phyloP scores from a whole-genome alignment of 345 rosid species.

The Brassica nigra region DNA sequence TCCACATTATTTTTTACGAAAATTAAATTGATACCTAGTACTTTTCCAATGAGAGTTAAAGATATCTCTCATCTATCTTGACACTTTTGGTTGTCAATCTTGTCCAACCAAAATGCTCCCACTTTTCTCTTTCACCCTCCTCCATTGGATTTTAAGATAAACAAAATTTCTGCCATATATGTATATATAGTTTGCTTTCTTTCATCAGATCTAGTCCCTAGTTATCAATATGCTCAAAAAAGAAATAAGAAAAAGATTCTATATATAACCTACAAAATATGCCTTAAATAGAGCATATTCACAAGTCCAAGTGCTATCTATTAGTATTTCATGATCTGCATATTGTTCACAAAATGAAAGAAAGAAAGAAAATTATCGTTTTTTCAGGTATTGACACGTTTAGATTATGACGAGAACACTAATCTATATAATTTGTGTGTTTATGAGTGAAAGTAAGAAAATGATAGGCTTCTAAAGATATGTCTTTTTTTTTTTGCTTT shows the following conservation, averaged over 20 bases:
- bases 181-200: conserved; percentile 15
- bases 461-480: conserved; percentile 28
- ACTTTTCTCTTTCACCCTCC: conserved; percentile 40
- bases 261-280: conserved; percentile 26
- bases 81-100: neutral
- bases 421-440: neutral
- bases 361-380: neutral
- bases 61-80: conserved; percentile 7
- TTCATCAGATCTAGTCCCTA: conserved; percentile 34
- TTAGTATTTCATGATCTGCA: conserved; percentile 16
- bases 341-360: conserved; percentile 9
- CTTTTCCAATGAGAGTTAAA: conserved; percentile 37
- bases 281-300: conserved; percentile 36
- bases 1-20: neutral
- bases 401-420: conserved; percentile 20
- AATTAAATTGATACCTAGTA: conserved; percentile 40
- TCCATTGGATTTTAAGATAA: conserved; percentile 31
- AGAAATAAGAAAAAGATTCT: conserved; percentile 23
- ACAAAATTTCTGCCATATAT: conserved; percentile 1
- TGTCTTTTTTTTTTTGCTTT: conserved; percentile 9
- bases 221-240: conserved; percentile 32
- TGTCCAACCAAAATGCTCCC: conserved; percentile 38
- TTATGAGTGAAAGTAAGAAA: conserved; percentile 22
- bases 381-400: conserved; percentile 35
- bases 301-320: conserved; percentile 23